These are phyloP conservation scores for Pseudoscleropodium purum DNA, from an alignment of 225 moss, liverwort and hornwort genomes.

Conservation along the genomic window DNA sequence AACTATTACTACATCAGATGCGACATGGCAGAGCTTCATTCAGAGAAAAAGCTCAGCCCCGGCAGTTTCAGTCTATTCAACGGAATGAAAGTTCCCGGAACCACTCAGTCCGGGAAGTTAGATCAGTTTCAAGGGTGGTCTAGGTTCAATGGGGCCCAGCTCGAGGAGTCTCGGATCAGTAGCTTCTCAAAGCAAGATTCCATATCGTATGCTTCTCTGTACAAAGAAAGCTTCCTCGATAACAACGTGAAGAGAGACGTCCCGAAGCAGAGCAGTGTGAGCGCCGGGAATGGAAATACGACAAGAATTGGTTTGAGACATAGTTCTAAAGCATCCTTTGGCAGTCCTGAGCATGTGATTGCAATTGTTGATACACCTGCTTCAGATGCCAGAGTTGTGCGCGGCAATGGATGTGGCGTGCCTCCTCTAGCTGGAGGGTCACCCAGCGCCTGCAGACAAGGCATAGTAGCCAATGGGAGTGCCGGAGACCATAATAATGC, in stretches of 20 bases:
- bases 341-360: conserved; percentile 9
- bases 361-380: conserved; percentile 1
- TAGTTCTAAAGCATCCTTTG: background rate
- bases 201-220: conserved; percentile 10
- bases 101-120: conserved; percentile 20
- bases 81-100: conserved; percentile 25
- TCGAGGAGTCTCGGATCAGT: conserved; percentile 33
- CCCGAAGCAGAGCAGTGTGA: background rate
- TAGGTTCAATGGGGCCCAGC: conserved; percentile 19
- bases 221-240: conserved; percentile 4
- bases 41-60: conserved; percentile 35
- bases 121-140: conserved; percentile 52
- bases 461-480: background rate
- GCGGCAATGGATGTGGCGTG: conserved; percentile 28
- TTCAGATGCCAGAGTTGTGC: conserved; percentile 10
- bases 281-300: conserved; percentile 5
- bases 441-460: conserved; percentile 10
- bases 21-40: conserved; percentile 32
- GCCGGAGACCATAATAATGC: conserved; percentile 1
- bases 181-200: conserved; percentile 40
- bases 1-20: conserved; percentile 11
- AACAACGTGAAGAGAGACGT: conserved; percentile 5
- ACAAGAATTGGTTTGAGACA: conserved; percentile 2
- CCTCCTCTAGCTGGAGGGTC: conserved; percentile 34
- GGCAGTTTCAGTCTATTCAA: conserved; percentile 17